Evolutionary conservation across 352 stramenopile species (phyloP), one percentile per base, ranked within the genome.

Genomic region (Poterioochromonas sp.): DNA sequence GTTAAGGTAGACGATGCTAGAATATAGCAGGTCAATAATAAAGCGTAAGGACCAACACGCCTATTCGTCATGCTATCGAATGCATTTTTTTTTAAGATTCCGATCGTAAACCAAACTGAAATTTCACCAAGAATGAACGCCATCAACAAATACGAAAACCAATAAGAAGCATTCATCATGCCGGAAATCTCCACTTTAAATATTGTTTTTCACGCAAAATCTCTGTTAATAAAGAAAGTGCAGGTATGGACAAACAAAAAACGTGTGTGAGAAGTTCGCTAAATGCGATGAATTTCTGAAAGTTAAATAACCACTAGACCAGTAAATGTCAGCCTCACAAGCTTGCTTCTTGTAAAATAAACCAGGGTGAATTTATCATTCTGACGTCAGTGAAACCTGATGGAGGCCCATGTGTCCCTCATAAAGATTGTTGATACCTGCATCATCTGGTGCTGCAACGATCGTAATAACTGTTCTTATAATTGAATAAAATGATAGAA

Each of bases 131-230:
- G 49, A 51, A 51, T 26, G 2, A 51, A 51, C 26, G 22, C 18
- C 1, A 54, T 34, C 3, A 74, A 11, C 11, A 54, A 1, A n/a
- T 74, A 74, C 0, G 39, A 58, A 18, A 12, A 20, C 65, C 65
- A 74, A 39, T 74, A 74, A 15, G 65, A 51, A 15, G 29, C 22
- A 34, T 74, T 54, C 15, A 74, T 51, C 29, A 74, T 29, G 2
- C 65, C 65, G 5, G 65, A 74, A 26, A 74, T 74, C 32, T 74
- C 39, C 12, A 74, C 65, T 54, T 74, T 18, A 29, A 8, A 51
- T 58, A 58, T 37, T 74, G 39, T 26, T 37, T 2, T 35, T 74
- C 65, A 26, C 41, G 37, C 12, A 74, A 34, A 54, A 54, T 58
- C 29, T 54, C 39, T 35, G 43, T 37, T 12, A 54, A 18, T 26